These are phyloP conservation scores for Pythium periplocum DNA, from an alignment of 352 stramenopile species.

Conservation along the genomic window DNA sequence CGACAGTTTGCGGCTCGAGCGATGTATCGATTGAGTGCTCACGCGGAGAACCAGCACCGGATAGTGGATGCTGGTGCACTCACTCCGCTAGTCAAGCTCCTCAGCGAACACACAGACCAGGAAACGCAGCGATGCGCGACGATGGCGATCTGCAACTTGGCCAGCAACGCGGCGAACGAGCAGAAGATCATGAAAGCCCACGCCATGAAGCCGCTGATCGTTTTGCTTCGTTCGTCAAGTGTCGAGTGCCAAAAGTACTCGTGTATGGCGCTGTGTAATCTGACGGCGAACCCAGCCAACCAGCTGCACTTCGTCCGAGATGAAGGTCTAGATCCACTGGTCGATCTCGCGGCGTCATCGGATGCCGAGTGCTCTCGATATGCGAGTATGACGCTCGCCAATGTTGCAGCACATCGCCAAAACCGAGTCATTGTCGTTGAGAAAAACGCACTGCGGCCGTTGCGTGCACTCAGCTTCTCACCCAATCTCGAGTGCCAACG, in stretches of 20 bases:
- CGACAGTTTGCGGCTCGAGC: conserved; percentile 81
- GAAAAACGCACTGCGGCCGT: conserved; percentile 61
- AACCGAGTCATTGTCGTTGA: conserved; percentile 90
- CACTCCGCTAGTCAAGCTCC: conserved; percentile 58
- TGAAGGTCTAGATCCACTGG: conserved; percentile 64
- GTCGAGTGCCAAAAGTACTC: conserved; percentile 79
- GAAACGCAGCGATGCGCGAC: conserved; percentile 74
- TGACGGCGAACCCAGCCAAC: conserved; percentile 89
- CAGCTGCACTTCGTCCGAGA: conserved; percentile 87
- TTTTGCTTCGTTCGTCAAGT: conserved; percentile 37
- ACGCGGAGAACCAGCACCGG: conserved; percentile 82
- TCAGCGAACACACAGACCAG: conserved; percentile 39
- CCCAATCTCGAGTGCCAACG: conserved; percentile 88
- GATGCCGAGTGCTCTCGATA: conserved; percentile 85
- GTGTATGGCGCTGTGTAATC: conserved; percentile 94
- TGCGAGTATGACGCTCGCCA: conserved; percentile 92
- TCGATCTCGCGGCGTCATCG: conserved; percentile 67
- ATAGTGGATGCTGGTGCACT: conserved; percentile 85
- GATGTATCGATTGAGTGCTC: conserved; percentile 87
- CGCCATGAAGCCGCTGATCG: conserved; percentile 59
- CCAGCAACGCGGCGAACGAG: conserved; percentile 66
- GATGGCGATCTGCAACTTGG: conserved; percentile 87
- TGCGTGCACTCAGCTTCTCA: conserved; percentile 79
- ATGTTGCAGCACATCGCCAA: conserved; percentile 86
- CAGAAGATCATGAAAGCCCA: conserved; percentile 75